These are phyloP conservation scores for Gymnopus androsaceus DNA, from an alignment of 1,284 basidiomycete genomes.

Conservation along the genomic window DNA sequence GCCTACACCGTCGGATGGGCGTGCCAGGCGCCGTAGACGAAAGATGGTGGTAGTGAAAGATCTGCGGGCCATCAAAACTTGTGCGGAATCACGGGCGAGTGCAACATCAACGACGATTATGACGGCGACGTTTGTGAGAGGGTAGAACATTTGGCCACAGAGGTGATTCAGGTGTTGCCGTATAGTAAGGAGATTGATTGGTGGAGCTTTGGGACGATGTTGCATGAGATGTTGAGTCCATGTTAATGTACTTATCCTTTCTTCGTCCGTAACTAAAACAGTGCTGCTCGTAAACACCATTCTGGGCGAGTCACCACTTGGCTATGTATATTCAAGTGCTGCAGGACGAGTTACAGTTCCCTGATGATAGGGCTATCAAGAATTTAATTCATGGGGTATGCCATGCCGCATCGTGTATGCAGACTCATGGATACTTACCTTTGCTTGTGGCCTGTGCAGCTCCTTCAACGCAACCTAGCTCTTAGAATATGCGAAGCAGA, in stretches of 20 bases:
- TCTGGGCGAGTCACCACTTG: constrained; percentile 90
- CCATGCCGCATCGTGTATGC: too few relatives aligned
- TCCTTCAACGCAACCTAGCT: constrained; percentile 89
- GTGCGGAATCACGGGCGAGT: constrained; percentile 57
- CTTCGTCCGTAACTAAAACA: too few relatives aligned
- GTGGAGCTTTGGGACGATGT: constrained; percentile 98
- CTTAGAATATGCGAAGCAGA: constrained; percentile 88
- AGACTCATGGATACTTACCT: too few relatives aligned
- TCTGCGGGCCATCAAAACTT: too few relatives aligned
- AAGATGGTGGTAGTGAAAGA: constrained; percentile 47
- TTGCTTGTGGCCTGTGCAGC: too few relatives aligned
- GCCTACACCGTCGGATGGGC: constrained; percentile 52
- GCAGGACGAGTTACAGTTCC: constrained; percentile 87
- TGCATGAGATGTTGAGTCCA: constrained; percentile 92
- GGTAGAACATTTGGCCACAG: constrained; percentile 91
- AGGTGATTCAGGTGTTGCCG: constrained; percentile 88
- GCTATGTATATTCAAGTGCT: constrained; percentile 93
- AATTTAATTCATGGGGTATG: constrained; percentile 94
- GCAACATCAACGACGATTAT: constrained; percentile 53
- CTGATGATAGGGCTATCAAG: constrained; percentile 87
- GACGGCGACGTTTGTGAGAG: constrained; percentile 90
- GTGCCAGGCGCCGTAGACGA: constrained; percentile 77
- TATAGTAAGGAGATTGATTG: constrained; percentile 97
- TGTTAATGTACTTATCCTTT: too few relatives aligned
- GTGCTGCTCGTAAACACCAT: too few relatives aligned